Evolutionary conservation across 352 stramenopile genomes (phyloP).

Genomic region (Phytophthora palmivora): DNA sequence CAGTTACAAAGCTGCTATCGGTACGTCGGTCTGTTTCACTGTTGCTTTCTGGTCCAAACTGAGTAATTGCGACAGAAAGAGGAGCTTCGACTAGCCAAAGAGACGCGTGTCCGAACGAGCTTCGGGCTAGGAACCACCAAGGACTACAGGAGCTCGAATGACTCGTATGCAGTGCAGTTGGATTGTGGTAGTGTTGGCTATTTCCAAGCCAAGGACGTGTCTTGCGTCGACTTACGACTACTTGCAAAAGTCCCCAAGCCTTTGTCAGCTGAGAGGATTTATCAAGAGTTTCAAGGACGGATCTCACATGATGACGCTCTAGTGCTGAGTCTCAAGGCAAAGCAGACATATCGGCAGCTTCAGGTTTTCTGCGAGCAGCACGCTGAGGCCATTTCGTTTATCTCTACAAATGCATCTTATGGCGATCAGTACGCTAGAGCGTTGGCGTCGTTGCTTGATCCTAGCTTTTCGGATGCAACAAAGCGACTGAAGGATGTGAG

Average conservation of each 20-base stretch:
- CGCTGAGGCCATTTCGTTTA: constrained; percentile 73
- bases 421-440: constrained; percentile 71
- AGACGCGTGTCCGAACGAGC: constrained; percentile 33
- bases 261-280: constrained; percentile 69
- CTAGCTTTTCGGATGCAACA: constrained; percentile 66
- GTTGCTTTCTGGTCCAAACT: not conserved
- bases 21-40: constrained; percentile 28
- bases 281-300: constrained; percentile 68
- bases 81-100: constrained; percentile 35
- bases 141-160: constrained; percentile 31
- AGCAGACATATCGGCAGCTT: constrained; percentile 62
- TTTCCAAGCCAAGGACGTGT: constrained; percentile 56
- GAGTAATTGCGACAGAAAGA: constrained; percentile 22
- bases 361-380: constrained; percentile 76
- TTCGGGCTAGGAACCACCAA: constrained; percentile 36
- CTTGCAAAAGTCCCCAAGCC: constrained; percentile 74
- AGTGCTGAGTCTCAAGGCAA: constrained; percentile 55
- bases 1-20: constrained; percentile 40
- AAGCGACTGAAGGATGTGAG: constrained; percentile 56
- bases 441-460: constrained; percentile 65
- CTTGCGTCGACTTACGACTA: constrained; percentile 72
- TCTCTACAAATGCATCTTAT: constrained; percentile 77
- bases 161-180: constrained; percentile 48
- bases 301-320: constrained; percentile 68
- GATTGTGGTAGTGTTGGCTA: constrained; percentile 42